Evolutionary conservation across 345 rosid species (phyloP), one percentile per base, ranked within the genome.

Genomic region (Odontarrhena argentea): DNA sequence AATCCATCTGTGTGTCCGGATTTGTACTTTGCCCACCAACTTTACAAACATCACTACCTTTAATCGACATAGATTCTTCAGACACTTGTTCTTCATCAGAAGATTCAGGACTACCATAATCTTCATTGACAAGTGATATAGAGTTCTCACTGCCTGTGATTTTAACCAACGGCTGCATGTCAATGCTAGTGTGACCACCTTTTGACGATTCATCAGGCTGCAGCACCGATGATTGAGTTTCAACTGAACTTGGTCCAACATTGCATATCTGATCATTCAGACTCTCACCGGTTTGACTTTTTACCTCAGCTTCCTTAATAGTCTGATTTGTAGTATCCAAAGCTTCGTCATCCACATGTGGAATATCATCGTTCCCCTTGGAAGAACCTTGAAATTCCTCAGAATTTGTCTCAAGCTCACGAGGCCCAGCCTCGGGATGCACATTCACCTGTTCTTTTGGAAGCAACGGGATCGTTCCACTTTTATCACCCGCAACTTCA

Each of bases 1-100:
- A 36, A 61, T 58, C 61, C 76, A 73, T 73, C 71, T 42, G 67
- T 65, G 70, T 34, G 67, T 65, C 76, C 52, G 67, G 1, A 11
- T 18, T 35, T 8, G 30, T 54, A 40, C 52, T 56, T 66, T 43
- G 34, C 47, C 15, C 32, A 53, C 70, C 67, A 58, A 13, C 42
- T 24, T 51, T 13, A 43, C 14, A 32, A 54, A 32, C 59, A 38
- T 42, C 71, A 65, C 51, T 55, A 51, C 43, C 71, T 59, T 51
- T 56, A 50, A 36, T 57, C n/a, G 28, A 59, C 43, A 32, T 60
- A 65, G 61, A 43, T 51, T 59, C 71, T 59, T 22, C 76, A 51
- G 71, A 51, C 42, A 43, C 49, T 65, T 65, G 67, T 51, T 57
- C 55, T 35, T 50, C 30, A 59, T 58, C 47, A 59, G 67, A 45